Conservation (phyloP, 495 filamentous ascomycete genomes). For the Copromyces sp. region DNA sequence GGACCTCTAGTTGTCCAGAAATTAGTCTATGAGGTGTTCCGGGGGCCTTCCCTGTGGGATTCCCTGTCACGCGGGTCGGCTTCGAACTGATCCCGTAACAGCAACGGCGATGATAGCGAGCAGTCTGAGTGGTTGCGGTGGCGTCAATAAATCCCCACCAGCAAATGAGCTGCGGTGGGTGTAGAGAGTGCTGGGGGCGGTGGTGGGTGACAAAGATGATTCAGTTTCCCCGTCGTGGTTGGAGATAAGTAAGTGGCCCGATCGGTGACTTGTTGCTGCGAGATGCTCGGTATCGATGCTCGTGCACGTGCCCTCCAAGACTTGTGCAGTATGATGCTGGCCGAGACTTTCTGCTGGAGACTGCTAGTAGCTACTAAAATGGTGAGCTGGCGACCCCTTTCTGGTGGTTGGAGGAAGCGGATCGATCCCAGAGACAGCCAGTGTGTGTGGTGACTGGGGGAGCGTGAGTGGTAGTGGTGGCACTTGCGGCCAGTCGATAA, state of each 20-base stretch:
- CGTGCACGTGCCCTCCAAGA: background rate
- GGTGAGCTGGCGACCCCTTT: background rate
- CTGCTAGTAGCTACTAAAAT: background rate
- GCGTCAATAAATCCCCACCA: background rate
- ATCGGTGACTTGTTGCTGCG: background rate
- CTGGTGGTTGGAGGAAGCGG: background rate
- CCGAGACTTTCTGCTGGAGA: background rate
- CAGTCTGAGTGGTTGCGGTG: background rate
- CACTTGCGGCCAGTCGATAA: background rate
- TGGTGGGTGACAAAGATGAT: background rate
- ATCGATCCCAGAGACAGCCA: background rate
- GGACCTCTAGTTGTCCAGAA: background rate
- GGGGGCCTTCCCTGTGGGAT: background rate
- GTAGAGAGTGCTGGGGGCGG: background rate
- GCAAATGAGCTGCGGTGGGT: background rate
- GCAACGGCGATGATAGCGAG: background rate
- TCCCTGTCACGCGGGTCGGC: background rate
- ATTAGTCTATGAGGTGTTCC: background rate
- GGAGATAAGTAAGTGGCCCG: background rate
- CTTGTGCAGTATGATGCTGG: background rate
- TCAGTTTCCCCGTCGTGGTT: background rate
- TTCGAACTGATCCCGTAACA: background rate
- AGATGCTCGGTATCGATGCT: background rate
- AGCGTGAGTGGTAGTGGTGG: background rate
- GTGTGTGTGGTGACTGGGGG: background rate